phyloP scores from a whole-genome alignment of 345 rosid species.

The Acer saccharum region DNA sequence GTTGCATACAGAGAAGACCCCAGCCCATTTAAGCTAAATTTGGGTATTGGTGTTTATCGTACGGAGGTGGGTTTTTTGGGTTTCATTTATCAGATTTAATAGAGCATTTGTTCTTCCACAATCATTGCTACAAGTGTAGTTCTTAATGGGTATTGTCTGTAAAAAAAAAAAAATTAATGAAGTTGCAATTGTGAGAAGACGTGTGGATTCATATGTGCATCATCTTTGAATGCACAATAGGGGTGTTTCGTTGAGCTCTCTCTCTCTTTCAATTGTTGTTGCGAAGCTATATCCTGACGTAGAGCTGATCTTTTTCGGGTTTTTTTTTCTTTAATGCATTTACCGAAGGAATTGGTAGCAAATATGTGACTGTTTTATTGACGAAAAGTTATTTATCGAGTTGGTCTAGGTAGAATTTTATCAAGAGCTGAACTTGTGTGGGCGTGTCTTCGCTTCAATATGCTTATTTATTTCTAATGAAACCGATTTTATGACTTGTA shows the following conservation, averaged over 20 bases:
- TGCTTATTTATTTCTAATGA: background rate
- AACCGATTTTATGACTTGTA: no score
- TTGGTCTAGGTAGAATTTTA: background rate
- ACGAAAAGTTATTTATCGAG: background rate
- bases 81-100: background rate
- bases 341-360: no score
- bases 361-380: background rate
- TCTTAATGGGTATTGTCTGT: background rate
- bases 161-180: background rate
- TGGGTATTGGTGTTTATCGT: constrained; percentile 68
- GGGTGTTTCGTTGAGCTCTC: background rate
- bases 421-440: background rate
- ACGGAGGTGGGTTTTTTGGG: constrained; percentile 47
- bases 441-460: background rate
- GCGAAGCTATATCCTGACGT: background rate
- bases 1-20: constrained; percentile 58
- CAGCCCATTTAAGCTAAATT: constrained; percentile 57
- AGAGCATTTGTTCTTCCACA: background rate
- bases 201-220: background rate
- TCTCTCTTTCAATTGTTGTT: background rate
- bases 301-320: background rate
- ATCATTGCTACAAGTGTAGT: constrained; percentile 22
- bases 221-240: background rate
- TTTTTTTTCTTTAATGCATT: no score
- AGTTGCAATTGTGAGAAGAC: background rate